These are phyloP conservation scores for Aspergillus neotritici DNA, from an alignment of 2,329 filamentous ascomycete species.

Conservation along the genomic window DNA sequence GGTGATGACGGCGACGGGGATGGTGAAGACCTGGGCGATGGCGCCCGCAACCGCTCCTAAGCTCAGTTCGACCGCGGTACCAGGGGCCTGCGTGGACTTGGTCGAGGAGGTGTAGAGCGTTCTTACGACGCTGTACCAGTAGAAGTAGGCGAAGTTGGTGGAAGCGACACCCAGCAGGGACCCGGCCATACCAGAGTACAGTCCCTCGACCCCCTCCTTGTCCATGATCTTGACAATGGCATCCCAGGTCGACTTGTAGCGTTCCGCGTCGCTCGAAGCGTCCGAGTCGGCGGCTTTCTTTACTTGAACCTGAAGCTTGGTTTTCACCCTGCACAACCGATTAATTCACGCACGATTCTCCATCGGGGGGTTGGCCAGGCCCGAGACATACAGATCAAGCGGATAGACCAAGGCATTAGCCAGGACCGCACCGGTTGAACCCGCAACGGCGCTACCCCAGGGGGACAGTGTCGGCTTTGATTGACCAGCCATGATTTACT, in stretches of 20 bases:
- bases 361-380: not conserved
- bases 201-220: conserved; percentile 71
- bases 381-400: conserved; percentile 74
- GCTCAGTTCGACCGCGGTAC: conserved; percentile 74
- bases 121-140: conserved; percentile 92
- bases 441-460: conserved; percentile 89
- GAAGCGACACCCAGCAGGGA: conserved; percentile 87
- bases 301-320: conserved; percentile 88
- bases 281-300: conserved; percentile 53
- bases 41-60: conserved; percentile 85
- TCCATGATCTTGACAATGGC: conserved; percentile 78
- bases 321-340: conserved; percentile 70
- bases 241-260: conserved; percentile 84
- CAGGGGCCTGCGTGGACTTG: conserved; percentile 58
- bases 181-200: conserved; percentile 85
- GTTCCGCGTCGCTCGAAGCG: conserved; percentile 48
- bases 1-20: conserved; percentile 90
- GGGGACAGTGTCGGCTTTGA: conserved; percentile 72
- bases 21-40: conserved; percentile 90
- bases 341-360: conserved; percentile 11
- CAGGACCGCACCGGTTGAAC: conserved; percentile 85
- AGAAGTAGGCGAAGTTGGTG: conserved; percentile 99
- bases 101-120: conserved; percentile 64
- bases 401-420: conserved; percentile 96
- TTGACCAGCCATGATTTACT: conserved; percentile 46